Percentiles rank a stretch among this genome's conserved stretches.
phyloP scores from a whole-genome alignment of 768 basidiomycete genomes.

The Collybia mongolica region DNA sequence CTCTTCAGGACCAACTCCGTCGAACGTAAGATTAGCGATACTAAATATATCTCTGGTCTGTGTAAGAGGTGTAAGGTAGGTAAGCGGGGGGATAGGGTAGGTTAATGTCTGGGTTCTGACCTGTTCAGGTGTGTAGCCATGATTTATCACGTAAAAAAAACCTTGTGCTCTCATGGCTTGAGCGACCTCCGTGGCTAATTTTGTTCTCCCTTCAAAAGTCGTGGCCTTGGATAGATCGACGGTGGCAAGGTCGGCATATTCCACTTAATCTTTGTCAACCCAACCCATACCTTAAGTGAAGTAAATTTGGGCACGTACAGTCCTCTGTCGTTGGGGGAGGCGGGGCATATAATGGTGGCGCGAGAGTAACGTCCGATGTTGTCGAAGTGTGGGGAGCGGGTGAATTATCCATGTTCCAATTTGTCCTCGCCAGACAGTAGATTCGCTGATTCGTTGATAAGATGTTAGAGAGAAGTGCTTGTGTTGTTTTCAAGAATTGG shows the following conservation, averaged over 20 bases:
- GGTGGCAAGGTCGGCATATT: conserved; percentile 46
- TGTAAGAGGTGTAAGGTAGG: background rate
- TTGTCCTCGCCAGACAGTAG: too few relatives aligned
- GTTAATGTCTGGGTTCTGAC: conserved; percentile 17
- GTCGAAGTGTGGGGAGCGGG: too few relatives aligned
- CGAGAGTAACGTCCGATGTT: too few relatives aligned
- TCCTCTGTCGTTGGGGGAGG: conserved; percentile 11
- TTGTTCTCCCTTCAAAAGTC: conserved; percentile 33
- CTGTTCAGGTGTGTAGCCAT: conserved; percentile 40
- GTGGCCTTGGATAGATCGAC: conserved; percentile 44
- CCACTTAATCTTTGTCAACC: conserved; percentile 16
- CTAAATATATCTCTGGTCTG: conserved; percentile 40
- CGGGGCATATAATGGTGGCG: background rate
- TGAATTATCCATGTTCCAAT: too few relatives aligned
- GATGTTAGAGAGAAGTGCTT: too few relatives aligned
- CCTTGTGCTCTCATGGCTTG: conserved; percentile 41
- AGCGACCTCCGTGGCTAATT: conserved; percentile 36
- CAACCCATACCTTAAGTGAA: background rate
- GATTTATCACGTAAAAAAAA: conserved; percentile 49
- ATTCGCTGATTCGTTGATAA: too few relatives aligned
- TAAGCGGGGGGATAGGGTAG: too few relatives aligned
- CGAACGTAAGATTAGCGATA: conserved; percentile 41
- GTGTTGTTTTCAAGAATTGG: too few relatives aligned
- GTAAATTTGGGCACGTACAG: conserved; percentile 1
- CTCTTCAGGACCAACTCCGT: conserved; percentile 32